Evolutionary conservation across 805 yeast species (phyloP).

Genomic region (Saccharomycodes ludwigii): DNA sequence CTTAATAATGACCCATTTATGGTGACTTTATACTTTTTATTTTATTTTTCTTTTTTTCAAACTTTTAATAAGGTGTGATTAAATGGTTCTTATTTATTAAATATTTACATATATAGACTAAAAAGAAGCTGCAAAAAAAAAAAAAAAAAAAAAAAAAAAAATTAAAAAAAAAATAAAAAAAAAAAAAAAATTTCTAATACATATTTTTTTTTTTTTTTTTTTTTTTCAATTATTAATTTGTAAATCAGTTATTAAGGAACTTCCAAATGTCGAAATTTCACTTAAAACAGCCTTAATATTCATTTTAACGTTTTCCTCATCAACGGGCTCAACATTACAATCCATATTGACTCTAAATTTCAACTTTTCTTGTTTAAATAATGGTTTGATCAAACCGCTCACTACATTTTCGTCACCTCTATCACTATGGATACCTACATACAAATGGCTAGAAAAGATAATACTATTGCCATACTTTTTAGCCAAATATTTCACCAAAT

Average conservation of each 20-base stretch:
- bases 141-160: not conserved
- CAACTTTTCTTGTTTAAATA: slow-evolving; percentile 35
- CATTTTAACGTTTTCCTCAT: slow-evolving; percentile 39
- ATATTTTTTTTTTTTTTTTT: slow-evolving; percentile 5
- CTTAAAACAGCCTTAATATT: slow-evolving; percentile 62
- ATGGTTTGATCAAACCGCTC: slow-evolving; percentile 73
- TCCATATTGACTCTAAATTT: slow-evolving; percentile 75
- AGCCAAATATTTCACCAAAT: slow-evolving; percentile 47
- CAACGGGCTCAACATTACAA: slow-evolving; percentile 54
- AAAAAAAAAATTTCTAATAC: not conserved
- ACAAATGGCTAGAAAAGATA: slow-evolving; percentile 53
- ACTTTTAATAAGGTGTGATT: not conserved
- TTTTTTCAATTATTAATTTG: slow-evolving; percentile 15
- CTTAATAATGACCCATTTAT: too few species aligned
- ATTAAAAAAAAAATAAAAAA: slow-evolving; percentile 1
- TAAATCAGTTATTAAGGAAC: slow-evolving; percentile 43
- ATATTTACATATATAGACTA: not conserved
- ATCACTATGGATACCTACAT: slow-evolving; percentile 36
- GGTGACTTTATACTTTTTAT: too few species aligned
- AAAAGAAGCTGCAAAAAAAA: not conserved
- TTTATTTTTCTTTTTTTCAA: slow-evolving; percentile 3
- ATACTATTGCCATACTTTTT: slow-evolving; percentile 53
- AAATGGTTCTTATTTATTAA: not conserved
- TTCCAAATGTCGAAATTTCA: slow-evolving; percentile 61
- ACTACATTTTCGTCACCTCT: slow-evolving; percentile 49